Percentiles rank a stretch among this genome's conserved stretches.
phyloP scores from a whole-genome alignment of 2,329 filamentous ascomycete species.

The Microcyclospora pomicola region DNA sequence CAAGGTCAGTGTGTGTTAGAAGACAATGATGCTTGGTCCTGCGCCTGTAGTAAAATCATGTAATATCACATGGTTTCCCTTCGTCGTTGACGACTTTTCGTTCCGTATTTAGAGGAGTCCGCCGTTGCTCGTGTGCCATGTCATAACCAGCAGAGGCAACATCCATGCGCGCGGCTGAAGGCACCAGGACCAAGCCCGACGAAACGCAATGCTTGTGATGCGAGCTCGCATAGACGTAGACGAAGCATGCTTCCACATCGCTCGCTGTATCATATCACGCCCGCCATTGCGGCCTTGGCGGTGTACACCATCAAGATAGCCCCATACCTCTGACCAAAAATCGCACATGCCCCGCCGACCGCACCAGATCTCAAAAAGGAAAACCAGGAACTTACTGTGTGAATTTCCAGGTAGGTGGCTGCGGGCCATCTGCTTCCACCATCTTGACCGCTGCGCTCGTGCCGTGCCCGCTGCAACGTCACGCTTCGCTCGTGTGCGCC shows the following conservation, averaged over 20 bases:
- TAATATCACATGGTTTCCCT: neutral
- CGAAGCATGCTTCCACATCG: too few relatives aligned
- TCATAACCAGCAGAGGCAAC: neutral
- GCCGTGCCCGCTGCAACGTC: too few relatives aligned
- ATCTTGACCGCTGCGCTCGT: conserved; percentile 44
- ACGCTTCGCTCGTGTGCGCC: too few relatives aligned
- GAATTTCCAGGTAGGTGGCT: conserved; percentile 98
- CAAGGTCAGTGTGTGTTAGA: neutral
- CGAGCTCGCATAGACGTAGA: too few relatives aligned
- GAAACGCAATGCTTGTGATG: too few relatives aligned
- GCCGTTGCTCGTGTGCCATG: neutral
- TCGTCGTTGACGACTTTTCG: neutral
- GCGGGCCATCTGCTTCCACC: conserved; percentile 68
- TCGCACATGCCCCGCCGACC: neutral
- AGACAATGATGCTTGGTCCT: neutral
- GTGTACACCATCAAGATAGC: neutral
- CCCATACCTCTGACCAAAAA: neutral
- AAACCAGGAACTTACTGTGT: conserved; percentile 61
- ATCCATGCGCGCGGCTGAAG: neutral
- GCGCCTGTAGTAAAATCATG: neutral
- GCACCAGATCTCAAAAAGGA: too few relatives aligned
- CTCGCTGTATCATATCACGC: too few relatives aligned
- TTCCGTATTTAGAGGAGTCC: neutral
- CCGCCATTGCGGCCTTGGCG: too few relatives aligned
- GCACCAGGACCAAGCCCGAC: too few relatives aligned